These are phyloP conservation scores for Leishmania aethiopica DNA, from an alignment of 208 protist species.

Conservation along the genomic window DNA sequence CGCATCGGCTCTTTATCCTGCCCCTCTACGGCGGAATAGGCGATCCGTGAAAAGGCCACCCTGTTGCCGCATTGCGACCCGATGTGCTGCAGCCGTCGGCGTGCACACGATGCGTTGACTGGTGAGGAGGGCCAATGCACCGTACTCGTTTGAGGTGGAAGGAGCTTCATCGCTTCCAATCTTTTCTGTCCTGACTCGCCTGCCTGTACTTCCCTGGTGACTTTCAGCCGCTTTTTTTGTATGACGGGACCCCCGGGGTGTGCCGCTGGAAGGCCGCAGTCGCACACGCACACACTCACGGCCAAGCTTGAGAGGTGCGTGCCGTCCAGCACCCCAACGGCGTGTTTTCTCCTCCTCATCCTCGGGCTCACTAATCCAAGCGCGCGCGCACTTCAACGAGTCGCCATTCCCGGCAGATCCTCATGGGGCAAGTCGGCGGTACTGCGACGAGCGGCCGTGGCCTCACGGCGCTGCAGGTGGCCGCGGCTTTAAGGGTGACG, in stretches of 20 bases:
- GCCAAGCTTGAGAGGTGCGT: not conserved
- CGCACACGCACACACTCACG: not conserved
- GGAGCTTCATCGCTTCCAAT: not conserved
- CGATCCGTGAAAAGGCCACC: not conserved
- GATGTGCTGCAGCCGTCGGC: not conserved
- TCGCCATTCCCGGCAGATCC: not conserved
- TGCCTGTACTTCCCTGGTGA: not conserved
- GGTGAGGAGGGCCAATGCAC: not conserved
- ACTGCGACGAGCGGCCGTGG: conserved; percentile 76
- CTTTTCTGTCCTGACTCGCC: not conserved
- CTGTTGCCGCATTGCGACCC: not conserved
- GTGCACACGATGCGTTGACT: not conserved
- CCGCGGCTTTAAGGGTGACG: conserved; percentile 42
- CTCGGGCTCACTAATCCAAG: not conserved
- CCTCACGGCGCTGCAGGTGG: conserved; percentile 69
- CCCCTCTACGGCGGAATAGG: not conserved
- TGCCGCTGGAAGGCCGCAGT: not conserved
- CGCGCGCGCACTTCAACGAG: not conserved
- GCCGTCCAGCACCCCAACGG: not conserved
- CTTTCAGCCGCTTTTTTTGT: too few species aligned
- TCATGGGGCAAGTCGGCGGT: conserved; percentile 35
- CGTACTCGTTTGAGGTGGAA: not conserved
- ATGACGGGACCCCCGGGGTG: too few species aligned
- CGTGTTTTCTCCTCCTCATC: not conserved
- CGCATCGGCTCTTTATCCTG: not conserved